A percentile compares a stretch with the other conserved stretches of the same genome.
phyloP scores from a whole-genome alignment of 176 grass and related monocot species.

The Miscanthus lutarioriparius region DNA sequence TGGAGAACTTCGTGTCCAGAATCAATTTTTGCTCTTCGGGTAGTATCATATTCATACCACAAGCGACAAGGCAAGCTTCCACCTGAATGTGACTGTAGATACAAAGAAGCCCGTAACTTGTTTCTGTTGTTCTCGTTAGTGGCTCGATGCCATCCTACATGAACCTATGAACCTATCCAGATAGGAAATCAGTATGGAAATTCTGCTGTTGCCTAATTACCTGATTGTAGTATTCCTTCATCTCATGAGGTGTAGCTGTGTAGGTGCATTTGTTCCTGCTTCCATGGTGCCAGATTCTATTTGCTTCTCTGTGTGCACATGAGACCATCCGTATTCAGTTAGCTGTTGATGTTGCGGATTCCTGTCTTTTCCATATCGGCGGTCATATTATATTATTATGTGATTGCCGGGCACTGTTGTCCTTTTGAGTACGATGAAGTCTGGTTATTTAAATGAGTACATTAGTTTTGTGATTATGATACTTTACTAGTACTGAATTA shows the following conservation, averaged over 20 bases:
- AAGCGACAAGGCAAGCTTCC: not conserved
- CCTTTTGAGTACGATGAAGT: too few relatives aligned
- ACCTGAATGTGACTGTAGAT: slow-evolving; percentile 20
- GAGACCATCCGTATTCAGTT: not conserved
- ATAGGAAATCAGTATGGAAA: slow-evolving; percentile 20
- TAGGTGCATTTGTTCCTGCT: not conserved
- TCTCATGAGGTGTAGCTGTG: not conserved
- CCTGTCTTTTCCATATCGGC: too few relatives aligned
- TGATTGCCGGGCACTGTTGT: too few relatives aligned
- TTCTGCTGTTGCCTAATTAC: not conserved
- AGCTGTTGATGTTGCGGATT: not conserved
- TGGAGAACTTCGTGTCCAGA: not conserved
- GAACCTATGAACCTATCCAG: slow-evolving; percentile 5
- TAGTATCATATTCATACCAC: not conserved
- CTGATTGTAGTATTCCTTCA: slow-evolving; percentile 17
- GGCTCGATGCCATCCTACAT: not conserved
- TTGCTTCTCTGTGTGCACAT: not conserved
- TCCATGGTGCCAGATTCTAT: not conserved
- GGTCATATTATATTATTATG: too few relatives aligned
- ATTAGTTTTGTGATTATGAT: too few relatives aligned
- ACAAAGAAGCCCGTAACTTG: slow-evolving; percentile 38
- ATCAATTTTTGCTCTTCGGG: slow-evolving; percentile 16
- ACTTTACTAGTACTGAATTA: too few relatives aligned
- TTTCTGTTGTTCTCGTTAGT: not conserved
- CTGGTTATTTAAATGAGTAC: too few relatives aligned